phyloP scores from a whole-genome alignment of 108 stramenopile genomes.

The Chaetoceros tenuissimus region DNA sequence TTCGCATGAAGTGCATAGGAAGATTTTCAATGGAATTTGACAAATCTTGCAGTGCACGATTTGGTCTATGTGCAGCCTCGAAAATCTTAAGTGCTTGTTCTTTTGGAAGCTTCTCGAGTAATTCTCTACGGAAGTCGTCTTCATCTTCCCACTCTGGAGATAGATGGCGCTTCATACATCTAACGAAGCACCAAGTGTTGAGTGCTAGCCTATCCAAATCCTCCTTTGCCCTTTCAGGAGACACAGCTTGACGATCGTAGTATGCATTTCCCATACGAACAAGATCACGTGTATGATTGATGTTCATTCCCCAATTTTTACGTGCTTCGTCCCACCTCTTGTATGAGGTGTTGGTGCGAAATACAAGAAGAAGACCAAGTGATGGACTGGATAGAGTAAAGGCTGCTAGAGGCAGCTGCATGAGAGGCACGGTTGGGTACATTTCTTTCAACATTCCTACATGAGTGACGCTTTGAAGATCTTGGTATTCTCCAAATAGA shows the following conservation, averaged over 20 bases:
- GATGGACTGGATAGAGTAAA: constrained; percentile 34
- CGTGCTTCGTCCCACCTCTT: constrained; percentile 55
- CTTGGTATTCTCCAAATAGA: constrained; percentile 27
- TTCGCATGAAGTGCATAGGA: constrained; percentile 58
- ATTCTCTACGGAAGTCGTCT: constrained; percentile 17
- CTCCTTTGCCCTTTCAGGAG: too few species aligned
- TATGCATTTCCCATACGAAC: constrained; percentile 30
- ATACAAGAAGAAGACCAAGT: constrained; percentile 39
- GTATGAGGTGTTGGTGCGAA: constrained; percentile 44
- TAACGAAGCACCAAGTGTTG: constrained; percentile 67
- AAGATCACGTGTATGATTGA: too few species aligned
- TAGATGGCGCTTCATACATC: too few species aligned
- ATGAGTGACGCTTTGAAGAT: constrained; percentile 30
- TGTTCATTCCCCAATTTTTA: too few species aligned
- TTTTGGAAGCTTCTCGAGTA: constrained; percentile 20
- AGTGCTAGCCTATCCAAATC: constrained; percentile 32
- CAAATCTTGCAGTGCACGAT: too few species aligned
- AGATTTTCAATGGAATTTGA: constrained; percentile 40
- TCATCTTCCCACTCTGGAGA: too few species aligned
- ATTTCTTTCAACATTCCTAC: constrained; percentile 7
- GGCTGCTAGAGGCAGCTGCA: constrained; percentile 27
- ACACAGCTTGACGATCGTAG: constrained; percentile 11
- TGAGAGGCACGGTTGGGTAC: constrained; percentile 7
- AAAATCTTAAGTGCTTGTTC: constrained; percentile 36
- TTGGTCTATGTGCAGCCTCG: constrained; percentile 37